Evolutionary conservation across 208 protist genomes (phyloP), one percentile per base, ranked within the genome.

Genomic region (Trypanosoma caninum): DNA sequence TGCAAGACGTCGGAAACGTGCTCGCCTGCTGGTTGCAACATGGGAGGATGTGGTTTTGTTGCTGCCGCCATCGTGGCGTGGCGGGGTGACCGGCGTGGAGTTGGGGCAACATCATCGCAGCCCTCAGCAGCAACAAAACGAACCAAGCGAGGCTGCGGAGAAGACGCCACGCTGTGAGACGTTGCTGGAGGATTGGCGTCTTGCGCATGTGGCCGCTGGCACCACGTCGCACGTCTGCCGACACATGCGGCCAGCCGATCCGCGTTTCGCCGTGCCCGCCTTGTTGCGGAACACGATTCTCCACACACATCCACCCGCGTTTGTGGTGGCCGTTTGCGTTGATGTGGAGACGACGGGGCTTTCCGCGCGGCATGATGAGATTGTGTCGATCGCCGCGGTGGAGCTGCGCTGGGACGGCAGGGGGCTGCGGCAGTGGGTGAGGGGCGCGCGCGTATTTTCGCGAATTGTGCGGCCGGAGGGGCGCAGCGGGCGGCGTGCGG

Each of bases 291-390:
- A 48, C 22, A 73, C 65, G 6, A 40, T 72, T 11, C 48, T 69
- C 9, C 40, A 42, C 44, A 14, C 14, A 18, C 20, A 48, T 33
- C 48, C 52, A 23, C 42, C 41, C 22, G 28, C 28, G 20, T 40
- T 35, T 38, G 30, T 69, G 30, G 46, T 27, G n/a, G 69, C 61
- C 8, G 40, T 71, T 0, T 51, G 50, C 33, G 25, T 91, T 7
- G 80, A 87, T 52, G 34, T 91, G 13, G 84, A 91, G 55, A 91
- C 84, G 16, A 91, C 84, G 2, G 84, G 84, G 27, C 78, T 91
- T 25, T 75, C 66, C 14, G 38, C 70, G 18, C 30, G 56, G 28
- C 22, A 16, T 4, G 68, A 83, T 44, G 65, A 75, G 41, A 84
- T 91, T 33, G 61, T 91, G 2, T 76, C 84, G 31, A 60, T 91